A percentile compares a stretch with the other conserved stretches of the same genome.
Evolutionary conservation across 306 rosid genomes (phyloP).

Genomic region (Vicia faba): DNA sequence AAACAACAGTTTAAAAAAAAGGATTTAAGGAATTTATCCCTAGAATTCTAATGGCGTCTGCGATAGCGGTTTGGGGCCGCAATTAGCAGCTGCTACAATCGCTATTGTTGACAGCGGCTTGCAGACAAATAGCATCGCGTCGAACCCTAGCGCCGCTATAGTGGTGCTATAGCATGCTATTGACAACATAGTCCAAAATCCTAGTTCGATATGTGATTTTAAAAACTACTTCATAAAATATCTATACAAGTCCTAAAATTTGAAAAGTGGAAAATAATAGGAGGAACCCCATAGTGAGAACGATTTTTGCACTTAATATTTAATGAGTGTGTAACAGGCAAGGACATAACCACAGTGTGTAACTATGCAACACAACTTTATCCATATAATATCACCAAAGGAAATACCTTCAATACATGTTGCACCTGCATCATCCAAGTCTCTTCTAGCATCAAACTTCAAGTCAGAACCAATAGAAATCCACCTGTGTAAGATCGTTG

Average conservation of each 20-base stretch:
- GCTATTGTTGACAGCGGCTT: too few species aligned
- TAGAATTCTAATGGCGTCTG: too few species aligned
- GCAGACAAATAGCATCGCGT: too few species aligned
- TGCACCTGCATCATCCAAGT: slow-evolving; percentile 94
- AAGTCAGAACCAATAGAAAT: slow-evolving; percentile 99
- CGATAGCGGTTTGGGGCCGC: too few species aligned
- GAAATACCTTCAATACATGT: slow-evolving; percentile 64
- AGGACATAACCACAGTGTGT: slow-evolving; percentile 6
- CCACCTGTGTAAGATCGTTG: slow-evolving; percentile 77
- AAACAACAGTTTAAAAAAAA: too few species aligned
- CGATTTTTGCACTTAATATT: not conserved
- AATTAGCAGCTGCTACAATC: too few species aligned
- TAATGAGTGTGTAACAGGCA: not conserved
- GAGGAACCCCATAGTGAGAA: slow-evolving; percentile 6
- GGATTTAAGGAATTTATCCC: too few species aligned
- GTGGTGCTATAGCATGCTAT: too few species aligned
- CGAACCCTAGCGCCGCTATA: too few species aligned
- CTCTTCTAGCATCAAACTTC: slow-evolving; percentile 98
- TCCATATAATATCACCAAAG: slow-evolving; percentile 25
- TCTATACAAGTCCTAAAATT: slow-evolving; percentile 8
- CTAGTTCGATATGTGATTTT: slow-evolving; percentile 8
- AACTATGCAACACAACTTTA: slow-evolving; percentile 11
- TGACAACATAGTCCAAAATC: not conserved
- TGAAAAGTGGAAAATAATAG: not conserved
- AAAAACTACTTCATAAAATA: slow-evolving; percentile 21